Evolutionary conservation across 768 basidiomycete genomes (phyloP).

Genomic region (Boletus patriciae): DNA sequence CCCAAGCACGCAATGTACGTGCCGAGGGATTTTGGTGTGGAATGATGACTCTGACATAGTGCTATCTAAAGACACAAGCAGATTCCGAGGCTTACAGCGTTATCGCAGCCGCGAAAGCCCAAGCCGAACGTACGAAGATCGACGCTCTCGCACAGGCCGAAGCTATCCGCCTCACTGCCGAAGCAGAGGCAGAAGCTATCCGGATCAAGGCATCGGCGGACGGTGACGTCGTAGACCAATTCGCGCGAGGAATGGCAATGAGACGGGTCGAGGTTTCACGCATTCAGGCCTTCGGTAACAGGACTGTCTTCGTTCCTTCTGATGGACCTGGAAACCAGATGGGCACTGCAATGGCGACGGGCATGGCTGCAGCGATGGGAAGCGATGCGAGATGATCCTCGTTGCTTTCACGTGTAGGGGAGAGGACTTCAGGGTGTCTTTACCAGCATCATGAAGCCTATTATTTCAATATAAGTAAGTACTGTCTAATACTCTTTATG

Average conservation of each 20-base stretch:
- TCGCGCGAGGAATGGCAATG: conserved; percentile 76
- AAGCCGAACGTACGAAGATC: conserved; percentile 63
- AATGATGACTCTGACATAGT: conserved; percentile 7
- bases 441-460: neutral
- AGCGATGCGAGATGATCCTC: conserved; percentile 18
- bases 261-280: conserved; percentile 63
- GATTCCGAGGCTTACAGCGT: conserved; percentile 76
- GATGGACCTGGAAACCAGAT: conserved; percentile 59
- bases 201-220: conserved; percentile 67
- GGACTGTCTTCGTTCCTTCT: conserved; percentile 67
- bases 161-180: conserved; percentile 70
- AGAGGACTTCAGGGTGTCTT: too few relatives aligned
- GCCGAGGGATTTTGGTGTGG: neutral
- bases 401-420: neutral
- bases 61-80: conserved; percentile 51
- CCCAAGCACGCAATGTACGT: conserved; percentile 54
- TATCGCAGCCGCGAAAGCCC: conserved; percentile 72
- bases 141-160: conserved; percentile 77
- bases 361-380: conserved; percentile 72
- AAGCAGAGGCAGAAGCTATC: conserved; percentile 71
- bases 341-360: conserved; percentile 60
- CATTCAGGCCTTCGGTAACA: conserved; percentile 65
- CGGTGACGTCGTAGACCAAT: conserved; percentile 55
- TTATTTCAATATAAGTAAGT: too few relatives aligned
- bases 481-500: neutral